Evolutionary conservation across 75 land plant genomes (phyloP).

Genomic region (Pinus albicaulis): DNA sequence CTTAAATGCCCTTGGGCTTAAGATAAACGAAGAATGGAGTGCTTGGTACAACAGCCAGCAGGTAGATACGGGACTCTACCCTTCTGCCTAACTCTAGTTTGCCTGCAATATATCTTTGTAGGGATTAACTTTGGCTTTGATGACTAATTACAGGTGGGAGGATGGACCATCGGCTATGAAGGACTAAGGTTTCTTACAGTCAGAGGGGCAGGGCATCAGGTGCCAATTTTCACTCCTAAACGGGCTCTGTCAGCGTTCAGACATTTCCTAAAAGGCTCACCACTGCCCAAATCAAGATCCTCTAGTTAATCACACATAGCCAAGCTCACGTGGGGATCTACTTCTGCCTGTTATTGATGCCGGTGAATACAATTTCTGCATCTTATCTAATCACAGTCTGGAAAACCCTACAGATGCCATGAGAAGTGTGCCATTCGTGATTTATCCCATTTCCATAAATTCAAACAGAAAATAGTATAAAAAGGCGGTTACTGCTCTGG

Average conservation of each 20-base stretch:
- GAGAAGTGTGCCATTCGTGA: no score
- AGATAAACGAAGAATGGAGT: constrained; percentile 38
- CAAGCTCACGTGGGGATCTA: neutral
- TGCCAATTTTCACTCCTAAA: constrained; percentile 37
- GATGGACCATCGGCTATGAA: constrained; percentile 60
- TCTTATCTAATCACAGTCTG: neutral
- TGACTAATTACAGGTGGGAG: constrained; percentile 33
- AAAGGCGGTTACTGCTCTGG: no score
- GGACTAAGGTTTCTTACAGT: constrained; percentile 69
- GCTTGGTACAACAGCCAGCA: constrained; percentile 57
- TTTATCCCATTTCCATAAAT: no score
- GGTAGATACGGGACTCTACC: constrained; percentile 17
- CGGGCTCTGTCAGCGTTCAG: constrained; percentile 22
- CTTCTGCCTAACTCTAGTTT: neutral
- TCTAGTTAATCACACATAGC: neutral
- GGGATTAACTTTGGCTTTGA: no score
- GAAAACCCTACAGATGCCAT: no score
- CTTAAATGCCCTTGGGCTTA: constrained; percentile 38
- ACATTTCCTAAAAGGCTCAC: constrained; percentile 7
- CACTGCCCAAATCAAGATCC: constrained; percentile 10
- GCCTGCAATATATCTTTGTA: no score
- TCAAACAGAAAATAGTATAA: no score
- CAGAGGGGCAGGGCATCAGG: constrained; percentile 84
- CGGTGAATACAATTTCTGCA: neutral
- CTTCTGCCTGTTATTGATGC: neutral